Percentiles rank a stretch among this genome's conserved stretches.
Evolutionary conservation across 2,329 filamentous ascomycete species (phyloP).

Genomic region (Fusarium nematophilum): DNA sequence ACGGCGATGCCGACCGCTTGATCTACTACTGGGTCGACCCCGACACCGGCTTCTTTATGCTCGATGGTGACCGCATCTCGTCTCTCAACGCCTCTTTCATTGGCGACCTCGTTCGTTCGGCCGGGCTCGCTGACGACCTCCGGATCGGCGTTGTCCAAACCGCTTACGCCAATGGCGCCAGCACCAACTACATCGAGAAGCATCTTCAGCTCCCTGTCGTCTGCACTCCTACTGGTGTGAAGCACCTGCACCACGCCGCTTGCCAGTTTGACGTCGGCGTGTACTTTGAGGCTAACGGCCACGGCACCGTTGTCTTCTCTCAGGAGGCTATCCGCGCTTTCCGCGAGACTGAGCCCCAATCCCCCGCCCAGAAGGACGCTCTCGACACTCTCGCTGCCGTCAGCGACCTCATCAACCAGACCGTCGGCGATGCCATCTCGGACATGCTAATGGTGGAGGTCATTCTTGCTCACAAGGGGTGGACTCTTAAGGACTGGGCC

Average conservation of each 20-base stretch:
- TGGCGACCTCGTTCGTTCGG: slow-evolving; percentile 83
- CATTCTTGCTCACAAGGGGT: slow-evolving; percentile 93
- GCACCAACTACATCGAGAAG: slow-evolving; percentile 91
- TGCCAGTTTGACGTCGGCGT: slow-evolving; percentile 94
- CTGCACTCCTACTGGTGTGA: slow-evolving; percentile 95
- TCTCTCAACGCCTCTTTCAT: slow-evolving; percentile 95
- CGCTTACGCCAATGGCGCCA: slow-evolving; percentile 96
- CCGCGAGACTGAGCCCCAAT: slow-evolving; percentile 82
- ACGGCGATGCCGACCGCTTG: slow-evolving; percentile 94
- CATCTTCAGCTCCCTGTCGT: slow-evolving; percentile 89
- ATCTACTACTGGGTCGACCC: slow-evolving; percentile 94
- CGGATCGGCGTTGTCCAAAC: slow-evolving; percentile 97
- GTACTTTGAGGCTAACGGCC: slow-evolving; percentile 98
- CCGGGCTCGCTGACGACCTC: slow-evolving; percentile 81
- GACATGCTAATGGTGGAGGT: slow-evolving; percentile 97
- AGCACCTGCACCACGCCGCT: slow-evolving; percentile 97
- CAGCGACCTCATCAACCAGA: slow-evolving; percentile 96
- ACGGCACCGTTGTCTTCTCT: slow-evolving; percentile 96
- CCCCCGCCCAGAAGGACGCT: slow-evolving; percentile 89
- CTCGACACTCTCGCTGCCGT: slow-evolving; percentile 86
- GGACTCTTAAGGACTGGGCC: slow-evolving; percentile 91
- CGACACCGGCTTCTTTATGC: slow-evolving; percentile 85
- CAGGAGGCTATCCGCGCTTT: slow-evolving; percentile 84
- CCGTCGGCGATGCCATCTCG: slow-evolving; percentile 93
- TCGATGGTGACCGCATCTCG: slow-evolving; percentile 96